Base-by-base conservation (phyloP, 2,329 filamentous ascomycete genomes). In the Beauveria caledonica region DNA sequence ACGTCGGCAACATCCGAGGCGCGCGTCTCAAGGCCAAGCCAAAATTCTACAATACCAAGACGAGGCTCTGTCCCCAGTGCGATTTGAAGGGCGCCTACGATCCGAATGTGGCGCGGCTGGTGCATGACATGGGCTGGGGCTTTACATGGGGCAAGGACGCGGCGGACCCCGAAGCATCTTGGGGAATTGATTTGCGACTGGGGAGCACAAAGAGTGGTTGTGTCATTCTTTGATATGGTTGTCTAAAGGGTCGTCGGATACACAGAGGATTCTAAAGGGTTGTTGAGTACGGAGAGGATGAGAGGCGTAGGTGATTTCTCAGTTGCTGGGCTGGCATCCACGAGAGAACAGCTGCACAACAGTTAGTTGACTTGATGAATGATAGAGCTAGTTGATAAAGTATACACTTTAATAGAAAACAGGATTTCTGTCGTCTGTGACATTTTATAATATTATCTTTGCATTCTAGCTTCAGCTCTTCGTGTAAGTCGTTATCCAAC, bases 61-160 rank as follows among this genome's bases (percentile, higher is more conserved):
- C 63, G 64, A 70, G 74, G 52, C 69, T 70, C 40, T 80, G 77
- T 63, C 79, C 76, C 40, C 68, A 68, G 21, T 80, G 80, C 61
- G 70, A 71, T 8, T 64, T 75, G n/a, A 60, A 63, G 9, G 72
- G 71, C 4, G 49, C 58, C 8, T 83, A 82, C 64, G 79, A 85
- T 64, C 70, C 70, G 46, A 81, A 84, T 66, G 63, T 67, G 56
- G 66, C 77, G 23, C 74, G 80, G 50, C 75, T 81, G 72, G 74
- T 84, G 50, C 65, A 74, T 49, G 65, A 70, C 29, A 73, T 79
- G 66, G 72, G 72, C 23, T 72, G 73, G 59, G 78, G 78, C 21
- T 64, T 80, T 48, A 78, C 78, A 48, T 76, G 78, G 73, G 81
- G 81, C 1, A 53, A 69, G 11, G 81, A 81, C 1, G 77, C 78